Base-by-base conservation (phyloP, 331 rosid species). In the Quercus lobata region DNA sequence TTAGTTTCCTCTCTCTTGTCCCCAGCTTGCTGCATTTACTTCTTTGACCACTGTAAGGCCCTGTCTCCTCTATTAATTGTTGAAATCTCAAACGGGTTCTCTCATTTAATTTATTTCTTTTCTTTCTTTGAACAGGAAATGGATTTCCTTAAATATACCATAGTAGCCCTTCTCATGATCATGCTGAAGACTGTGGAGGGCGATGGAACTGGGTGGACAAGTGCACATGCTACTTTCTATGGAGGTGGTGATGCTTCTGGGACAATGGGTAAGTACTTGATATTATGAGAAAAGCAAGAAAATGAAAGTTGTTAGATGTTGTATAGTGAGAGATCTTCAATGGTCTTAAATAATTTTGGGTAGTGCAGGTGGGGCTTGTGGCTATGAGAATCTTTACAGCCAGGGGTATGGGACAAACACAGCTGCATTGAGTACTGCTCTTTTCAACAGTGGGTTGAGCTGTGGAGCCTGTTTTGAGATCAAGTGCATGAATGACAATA, bases 321-420 rank as follows among this genome's bases (percentile, higher is more conserved):
- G 15, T 49, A 49, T 14, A 12, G 15, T 49, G 15, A 49, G 54
- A 10, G 54, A 14, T 14, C 54, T 49, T 49, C 54, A 57, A 57
- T 22, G 5, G 11, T 4, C 24, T 21, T 57, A 57, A 57, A 7
- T 60, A 21, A 60, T 22, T 60, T 22, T 24, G 66, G 30, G 34
- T 24, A 69, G 3, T 57, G 54, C 73, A 83, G 86, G 80, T 69
- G 86, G 80, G 22, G 86, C 86, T 44, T 83, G 86, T 78, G 86
- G 83, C 4, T 83, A 79, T 54, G 86, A 79, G 44, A 79, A 83
- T 66, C 81, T 79, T 10, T 79, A 76, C 74, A 79, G 84, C 69
- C 81, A 76, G 76, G 84, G 82, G 6, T 80, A 76, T 73, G 87
- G 79, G 6, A 65, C 69, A 14, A 76, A 84, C 69, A 84, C 87